Base-by-base conservation (phyloP, 192 early-diverging fungal species). In the Coemansia sp. region DNA sequence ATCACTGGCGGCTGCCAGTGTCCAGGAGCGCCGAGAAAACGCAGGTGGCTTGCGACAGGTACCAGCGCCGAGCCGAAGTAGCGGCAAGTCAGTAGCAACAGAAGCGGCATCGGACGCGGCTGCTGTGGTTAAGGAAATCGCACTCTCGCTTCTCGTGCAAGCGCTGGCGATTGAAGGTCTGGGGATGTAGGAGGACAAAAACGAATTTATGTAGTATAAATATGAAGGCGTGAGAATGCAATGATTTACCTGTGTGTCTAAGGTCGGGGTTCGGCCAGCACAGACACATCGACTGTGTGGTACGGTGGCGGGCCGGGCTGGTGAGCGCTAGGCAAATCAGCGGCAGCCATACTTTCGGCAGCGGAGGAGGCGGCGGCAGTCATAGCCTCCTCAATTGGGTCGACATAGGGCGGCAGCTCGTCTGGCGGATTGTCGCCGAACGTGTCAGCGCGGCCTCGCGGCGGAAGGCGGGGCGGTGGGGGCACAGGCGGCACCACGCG, bases 341-440 rank as follows among this genome's bases (percentile, higher is more conserved):
- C 49, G 21, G 36, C 18, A 5, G 21, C 31, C 22, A 9, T 13
- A 7, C 23, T 48, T 34, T 32, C 41, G 7, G 23, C 25, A 22
- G 40, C 15, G 37, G 27, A n/a, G 18, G 39, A 18, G 9, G 7
- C 15, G 21, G 18, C 53, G 5, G 48, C 43, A 1, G 57, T 41
- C 58, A 69, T 60, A 18, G 73, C 73, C 35, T 76, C 73, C 15
- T 68, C 62, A 14, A 76, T 68, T 2, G 73, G 73, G 40, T 76
- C 73, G 26, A 76, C 23, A 42, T 76, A 76, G 7, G 73, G 73
- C 22, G 73, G 73, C 42, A 69, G 37, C 15, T 68, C 66, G 43
- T 77, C 73, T 7, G 47, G 46, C 4, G 73, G 51, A 15, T 65
- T 42, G 35, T 77, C 66, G 58, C 66, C 58, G 33, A 65, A 69